phyloP scores from a whole-genome alignment of 768 basidiomycete species.

The Mycena indigotica region DNA sequence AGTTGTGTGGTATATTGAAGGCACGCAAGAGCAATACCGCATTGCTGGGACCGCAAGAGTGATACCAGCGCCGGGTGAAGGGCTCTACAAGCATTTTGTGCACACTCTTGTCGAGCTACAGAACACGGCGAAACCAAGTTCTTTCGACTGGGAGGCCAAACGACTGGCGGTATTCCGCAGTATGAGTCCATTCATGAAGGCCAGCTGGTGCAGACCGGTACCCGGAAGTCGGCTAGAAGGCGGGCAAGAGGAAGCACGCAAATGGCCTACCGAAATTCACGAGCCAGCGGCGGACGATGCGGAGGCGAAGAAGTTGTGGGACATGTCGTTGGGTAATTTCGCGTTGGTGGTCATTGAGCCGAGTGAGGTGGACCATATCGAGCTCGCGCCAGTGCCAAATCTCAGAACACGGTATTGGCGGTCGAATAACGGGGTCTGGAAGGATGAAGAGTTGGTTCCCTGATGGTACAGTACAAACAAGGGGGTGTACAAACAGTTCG shows the following conservation, averaged over 20 bases:
- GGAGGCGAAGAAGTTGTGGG: conserved; percentile 48
- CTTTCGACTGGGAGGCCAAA: conserved; percentile 68
- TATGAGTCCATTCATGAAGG: conserved; percentile 66
- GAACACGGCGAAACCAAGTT: conserved; percentile 26
- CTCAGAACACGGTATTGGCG: conserved; percentile 57
- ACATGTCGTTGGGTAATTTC: conserved; percentile 64
- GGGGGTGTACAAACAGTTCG: conserved; percentile 7
- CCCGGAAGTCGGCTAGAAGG: conserved; percentile 60
- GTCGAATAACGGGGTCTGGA: conserved; percentile 50
- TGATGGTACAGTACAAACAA: conserved; percentile 33
- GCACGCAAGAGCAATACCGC: conserved; percentile 73
- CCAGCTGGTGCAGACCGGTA: conserved; percentile 68
- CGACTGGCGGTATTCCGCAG: conserved; percentile 59
- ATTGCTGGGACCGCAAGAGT: conserved; percentile 59
- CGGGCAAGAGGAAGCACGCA: conserved; percentile 57
- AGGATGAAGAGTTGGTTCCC: conserved; percentile 65
- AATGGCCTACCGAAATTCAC: conserved; percentile 62
- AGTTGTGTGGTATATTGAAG: conserved; percentile 73
- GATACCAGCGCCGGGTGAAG: conserved; percentile 51
- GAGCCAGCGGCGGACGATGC: conserved; percentile 45
- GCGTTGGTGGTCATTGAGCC: conserved; percentile 75
- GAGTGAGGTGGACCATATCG: conserved; percentile 65
- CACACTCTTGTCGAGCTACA: conserved; percentile 33
- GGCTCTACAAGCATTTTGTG: conserved; percentile 37
- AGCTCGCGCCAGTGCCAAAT: conserved; percentile 59